Conservation (phyloP, 768 basidiomycete genomes). For the Russula virescens region DNA sequence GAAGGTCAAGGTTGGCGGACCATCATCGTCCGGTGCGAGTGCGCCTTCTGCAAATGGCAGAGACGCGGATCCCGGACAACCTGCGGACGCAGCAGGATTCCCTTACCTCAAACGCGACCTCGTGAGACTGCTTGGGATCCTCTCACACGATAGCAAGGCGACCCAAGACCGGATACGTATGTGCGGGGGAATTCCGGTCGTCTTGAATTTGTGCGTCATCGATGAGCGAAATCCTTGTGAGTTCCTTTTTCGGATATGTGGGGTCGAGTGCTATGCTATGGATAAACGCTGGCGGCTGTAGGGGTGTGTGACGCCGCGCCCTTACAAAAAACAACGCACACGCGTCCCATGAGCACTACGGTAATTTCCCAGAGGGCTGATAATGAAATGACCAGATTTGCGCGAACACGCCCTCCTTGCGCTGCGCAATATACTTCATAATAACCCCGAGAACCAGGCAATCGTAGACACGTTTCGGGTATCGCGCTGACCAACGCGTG, state of each 20-base stretch:
- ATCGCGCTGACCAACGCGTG: slow-evolving; percentile 56
- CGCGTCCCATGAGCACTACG: too few species aligned
- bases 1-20: slow-evolving; percentile 39
- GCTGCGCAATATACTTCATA: slow-evolving; percentile 68
- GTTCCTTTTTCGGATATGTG: slow-evolving; percentile 33
- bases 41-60: background rate
- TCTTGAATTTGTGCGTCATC: slow-evolving; percentile 84
- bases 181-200: slow-evolving; percentile 69
- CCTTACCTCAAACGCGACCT: slow-evolving; percentile 83
- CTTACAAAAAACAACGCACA: too few species aligned
- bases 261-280: background rate
- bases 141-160: slow-evolving; percentile 55
- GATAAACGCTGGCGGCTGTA: background rate
- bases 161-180: slow-evolving; percentile 71
- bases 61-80: background rate
- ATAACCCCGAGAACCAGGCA: slow-evolving; percentile 74
- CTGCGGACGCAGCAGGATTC: slow-evolving; percentile 52
- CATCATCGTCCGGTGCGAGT: slow-evolving; percentile 16
- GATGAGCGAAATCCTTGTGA: slow-evolving; percentile 91
- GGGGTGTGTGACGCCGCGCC: too few species aligned
- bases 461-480: slow-evolving; percentile 66
- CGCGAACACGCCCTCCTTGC: slow-evolving; percentile 90
- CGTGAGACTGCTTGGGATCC: slow-evolving; percentile 77
- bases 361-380: slow-evolving; percentile 3
- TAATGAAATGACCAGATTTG: slow-evolving; percentile 49